These are phyloP conservation scores for Aegilops sharonensis DNA, from an alignment of 176 grass and related monocot genomes.

Conservation along the genomic window DNA sequence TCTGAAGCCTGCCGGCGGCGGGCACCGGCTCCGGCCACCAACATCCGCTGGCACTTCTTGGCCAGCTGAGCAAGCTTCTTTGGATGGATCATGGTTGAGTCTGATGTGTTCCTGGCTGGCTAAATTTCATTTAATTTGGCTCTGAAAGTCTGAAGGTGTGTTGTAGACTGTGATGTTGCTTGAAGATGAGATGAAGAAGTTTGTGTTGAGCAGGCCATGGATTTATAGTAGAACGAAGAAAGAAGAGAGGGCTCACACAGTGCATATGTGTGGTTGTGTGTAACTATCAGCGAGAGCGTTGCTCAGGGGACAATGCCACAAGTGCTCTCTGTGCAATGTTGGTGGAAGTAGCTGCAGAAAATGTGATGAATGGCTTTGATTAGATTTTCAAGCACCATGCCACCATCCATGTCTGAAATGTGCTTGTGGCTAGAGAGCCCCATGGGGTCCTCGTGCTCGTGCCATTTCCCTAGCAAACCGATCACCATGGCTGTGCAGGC, in stretches of 20 bases:
- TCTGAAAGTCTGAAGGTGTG: background rate
- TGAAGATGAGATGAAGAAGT: constrained; percentile 12
- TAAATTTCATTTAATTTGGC: background rate
- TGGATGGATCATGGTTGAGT: constrained; percentile 32
- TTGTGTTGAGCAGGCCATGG: background rate
- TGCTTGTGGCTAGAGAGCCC: background rate
- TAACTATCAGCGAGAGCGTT: background rate
- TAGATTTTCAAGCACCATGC: background rate
- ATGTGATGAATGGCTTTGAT: background rate
- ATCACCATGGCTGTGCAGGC: background rate
- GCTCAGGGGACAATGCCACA: constrained; percentile 36
- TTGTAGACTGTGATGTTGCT: background rate
- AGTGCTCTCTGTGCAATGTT: constrained; percentile 23
- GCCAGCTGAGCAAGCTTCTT: constrained; percentile 46
- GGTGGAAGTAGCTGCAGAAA: background rate
- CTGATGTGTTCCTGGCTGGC: background rate
- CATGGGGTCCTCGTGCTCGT: background rate
- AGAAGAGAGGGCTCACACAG: background rate
- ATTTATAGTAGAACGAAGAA: constrained; percentile 23
- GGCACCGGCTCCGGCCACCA: background rate
- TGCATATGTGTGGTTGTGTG: background rate
- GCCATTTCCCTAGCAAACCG: background rate
- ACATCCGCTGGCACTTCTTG: constrained; percentile 48
- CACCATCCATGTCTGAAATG: background rate
- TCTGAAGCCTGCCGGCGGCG: background rate